phyloP scores from a whole-genome alignment of 257 asterid genomes.

The Lantana camara region DNA sequence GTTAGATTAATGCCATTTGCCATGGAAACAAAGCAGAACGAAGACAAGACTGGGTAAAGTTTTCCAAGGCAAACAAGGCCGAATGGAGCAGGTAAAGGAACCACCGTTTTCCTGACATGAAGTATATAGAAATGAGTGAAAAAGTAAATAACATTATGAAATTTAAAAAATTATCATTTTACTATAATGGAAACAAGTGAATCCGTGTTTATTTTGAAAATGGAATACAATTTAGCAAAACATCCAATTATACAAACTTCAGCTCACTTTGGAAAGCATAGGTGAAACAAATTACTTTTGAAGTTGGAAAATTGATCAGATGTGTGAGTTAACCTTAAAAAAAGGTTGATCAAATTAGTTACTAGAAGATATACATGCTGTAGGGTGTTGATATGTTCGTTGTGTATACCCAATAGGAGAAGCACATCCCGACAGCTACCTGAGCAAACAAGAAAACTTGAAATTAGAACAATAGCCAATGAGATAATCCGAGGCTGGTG shows the following conservation, averaged over 20 bases:
- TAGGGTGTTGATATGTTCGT: slow-evolving; percentile 67
- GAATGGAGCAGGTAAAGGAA: slow-evolving; percentile 84
- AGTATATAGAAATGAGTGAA: slow-evolving; percentile 30
- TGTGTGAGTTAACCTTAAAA: slow-evolving; percentile 65
- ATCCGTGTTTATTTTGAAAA: slow-evolving; percentile 11
- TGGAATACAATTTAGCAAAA: slow-evolving; percentile 13
- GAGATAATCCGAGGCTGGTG: too few species aligned
- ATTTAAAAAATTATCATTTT: background rate
- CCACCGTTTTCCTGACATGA: slow-evolving; percentile 87
- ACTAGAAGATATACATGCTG: slow-evolving; percentile 67
- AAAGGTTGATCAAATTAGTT: slow-evolving; percentile 69
- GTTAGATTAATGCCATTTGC: slow-evolving; percentile 74
- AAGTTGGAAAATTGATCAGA: slow-evolving; percentile 16
- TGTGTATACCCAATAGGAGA: slow-evolving; percentile 74
- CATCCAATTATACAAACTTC: background rate
- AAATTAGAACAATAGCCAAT: too few species aligned
- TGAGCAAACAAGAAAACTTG: slow-evolving; percentile 41
- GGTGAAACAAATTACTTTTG: too few species aligned
- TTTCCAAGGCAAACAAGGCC: slow-evolving; percentile 76
- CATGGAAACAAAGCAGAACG: slow-evolving; percentile 77
- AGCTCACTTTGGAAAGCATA: background rate
- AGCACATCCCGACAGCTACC: slow-evolving; percentile 72
- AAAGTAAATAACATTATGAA: background rate
- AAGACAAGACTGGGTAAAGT: slow-evolving; percentile 58
- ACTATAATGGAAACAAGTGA: slow-evolving; percentile 4